A percentile compares a stretch with the other conserved stretches of the same genome.
These are phyloP conservation scores for Pueraria montana DNA, from an alignment of 306 rosid species.

Conservation along the genomic window DNA sequence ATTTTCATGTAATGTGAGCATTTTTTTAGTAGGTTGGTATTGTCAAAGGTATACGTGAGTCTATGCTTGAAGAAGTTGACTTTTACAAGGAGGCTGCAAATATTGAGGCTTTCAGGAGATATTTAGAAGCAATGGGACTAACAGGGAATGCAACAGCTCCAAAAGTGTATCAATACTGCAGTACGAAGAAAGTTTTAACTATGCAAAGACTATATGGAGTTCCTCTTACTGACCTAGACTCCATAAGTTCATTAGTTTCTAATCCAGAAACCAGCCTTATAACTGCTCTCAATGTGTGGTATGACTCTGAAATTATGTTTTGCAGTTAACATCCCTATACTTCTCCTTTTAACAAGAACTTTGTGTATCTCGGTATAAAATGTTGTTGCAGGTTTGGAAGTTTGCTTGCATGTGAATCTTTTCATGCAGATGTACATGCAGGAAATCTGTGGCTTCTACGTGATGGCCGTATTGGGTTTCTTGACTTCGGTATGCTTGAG, in stretches of 20 bases:
- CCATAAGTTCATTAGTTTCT: constrained; percentile 84
- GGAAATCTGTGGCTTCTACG: constrained; percentile 95
- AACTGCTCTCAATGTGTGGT: constrained; percentile 97
- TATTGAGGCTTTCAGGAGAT: constrained; percentile 90
- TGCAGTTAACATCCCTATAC: neutral
- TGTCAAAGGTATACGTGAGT: constrained; percentile 90
- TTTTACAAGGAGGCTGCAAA: constrained; percentile 95
- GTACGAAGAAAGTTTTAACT: constrained; percentile 79
- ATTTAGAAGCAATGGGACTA: constrained; percentile 86
- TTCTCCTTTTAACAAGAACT: constrained; percentile 43
- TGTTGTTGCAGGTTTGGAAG: constrained; percentile 91
- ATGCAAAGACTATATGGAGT: constrained; percentile 97
- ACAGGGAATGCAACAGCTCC: constrained; percentile 96
- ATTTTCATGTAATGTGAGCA: constrained; percentile 51
- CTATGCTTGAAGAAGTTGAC: constrained; percentile 99
- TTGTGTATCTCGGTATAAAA: constrained; percentile 40
- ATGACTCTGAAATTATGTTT: constrained; percentile 42
- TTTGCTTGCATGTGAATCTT: constrained; percentile 96
- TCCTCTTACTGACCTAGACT: constrained; percentile 92
- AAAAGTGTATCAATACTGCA: constrained; percentile 82
- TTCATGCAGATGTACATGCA: constrained; percentile 98
- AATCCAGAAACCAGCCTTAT: constrained; percentile 91
- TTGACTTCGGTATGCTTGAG: constrained; percentile 87
- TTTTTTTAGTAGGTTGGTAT: constrained; percentile 82
- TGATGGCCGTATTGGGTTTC: constrained; percentile 97